Percentiles rank a stretch among this genome's conserved stretches.
Evolutionary conservation across 2,329 filamentous ascomycete species (phyloP).

Genomic region (Emergomyces orientalis): DNA sequence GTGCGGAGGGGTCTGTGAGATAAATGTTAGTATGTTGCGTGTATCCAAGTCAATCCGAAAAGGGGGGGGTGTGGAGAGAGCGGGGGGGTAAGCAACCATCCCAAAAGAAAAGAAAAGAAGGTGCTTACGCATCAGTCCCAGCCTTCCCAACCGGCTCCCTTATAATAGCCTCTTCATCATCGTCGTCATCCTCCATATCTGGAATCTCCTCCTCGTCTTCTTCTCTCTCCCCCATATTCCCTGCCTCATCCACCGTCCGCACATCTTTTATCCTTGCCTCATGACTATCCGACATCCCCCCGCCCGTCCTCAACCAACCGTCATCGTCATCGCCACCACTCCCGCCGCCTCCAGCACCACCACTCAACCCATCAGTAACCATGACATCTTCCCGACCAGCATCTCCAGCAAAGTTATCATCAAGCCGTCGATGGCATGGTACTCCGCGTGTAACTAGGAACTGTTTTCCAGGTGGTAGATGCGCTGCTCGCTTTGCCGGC

Average conservation of each 20-base stretch:
- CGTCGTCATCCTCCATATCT: constrained; percentile 95
- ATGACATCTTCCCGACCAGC: constrained; percentile 78
- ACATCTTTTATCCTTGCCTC: constrained; percentile 72
- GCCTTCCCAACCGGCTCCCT: constrained; percentile 51
- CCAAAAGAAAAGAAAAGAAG: background rate
- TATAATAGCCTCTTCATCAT: constrained; percentile 92
- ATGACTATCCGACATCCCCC: constrained; percentile 59
- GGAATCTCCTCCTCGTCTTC: constrained; percentile 71
- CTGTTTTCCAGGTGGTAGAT: constrained; percentile 85
- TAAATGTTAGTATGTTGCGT: background rate
- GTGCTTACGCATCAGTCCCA: constrained; percentile 47
- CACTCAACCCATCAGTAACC: constrained; percentile 64
- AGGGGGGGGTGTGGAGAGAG: background rate
- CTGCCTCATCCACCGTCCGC: constrained; percentile 77
- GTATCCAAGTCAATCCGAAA: background rate
- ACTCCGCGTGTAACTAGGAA: constrained; percentile 91
- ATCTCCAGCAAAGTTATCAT: constrained; percentile 86
- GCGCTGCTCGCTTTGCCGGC: constrained; percentile 64
- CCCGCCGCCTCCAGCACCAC: constrained; percentile 37
- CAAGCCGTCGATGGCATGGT: constrained; percentile 81
- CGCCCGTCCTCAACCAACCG: constrained; percentile 85
- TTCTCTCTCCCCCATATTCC: constrained; percentile 68
- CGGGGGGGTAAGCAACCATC: background rate
- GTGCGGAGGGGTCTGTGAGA: constrained; percentile 63
- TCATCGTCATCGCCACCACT: constrained; percentile 57